Conservation (phyloP, 257 asterid genomes). For the Plantago elongata region DNA sequence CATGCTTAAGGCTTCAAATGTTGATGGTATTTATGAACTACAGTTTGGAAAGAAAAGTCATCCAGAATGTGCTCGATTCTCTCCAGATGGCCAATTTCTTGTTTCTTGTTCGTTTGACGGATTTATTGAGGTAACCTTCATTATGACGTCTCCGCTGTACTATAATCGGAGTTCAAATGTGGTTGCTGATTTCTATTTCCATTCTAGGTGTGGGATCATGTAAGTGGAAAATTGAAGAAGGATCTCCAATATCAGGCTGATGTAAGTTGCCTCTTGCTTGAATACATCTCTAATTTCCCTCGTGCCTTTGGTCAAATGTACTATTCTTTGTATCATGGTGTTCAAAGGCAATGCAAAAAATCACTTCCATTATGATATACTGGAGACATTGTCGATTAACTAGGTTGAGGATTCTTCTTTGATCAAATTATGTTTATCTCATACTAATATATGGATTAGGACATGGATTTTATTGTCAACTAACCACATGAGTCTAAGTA, state of each 20-base stretch:
- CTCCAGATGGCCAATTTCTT: conserved; percentile 99
- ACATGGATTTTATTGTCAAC: not conserved
- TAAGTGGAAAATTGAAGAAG: conserved; percentile 92
- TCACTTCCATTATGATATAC: no score
- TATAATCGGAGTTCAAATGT: conserved; percentile 12
- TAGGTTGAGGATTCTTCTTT: no score
- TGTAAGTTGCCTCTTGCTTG: conserved; percentile 41
- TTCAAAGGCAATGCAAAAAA: no score
- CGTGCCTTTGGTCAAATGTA: not conserved
- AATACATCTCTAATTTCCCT: no score
- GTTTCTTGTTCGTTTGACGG: conserved; percentile 97
- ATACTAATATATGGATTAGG: no score
- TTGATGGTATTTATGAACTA: conserved; percentile 25
- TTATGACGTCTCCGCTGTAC: conserved; percentile 17
- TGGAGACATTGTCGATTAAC: no score
- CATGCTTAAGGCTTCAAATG: conserved; percentile 7
- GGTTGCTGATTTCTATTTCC: conserved; percentile 26
- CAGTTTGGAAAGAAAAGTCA: conserved; percentile 96
- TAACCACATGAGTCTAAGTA: not conserved
- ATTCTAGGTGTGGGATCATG: conserved; percentile 89
- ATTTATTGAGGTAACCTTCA: conserved; percentile 64
- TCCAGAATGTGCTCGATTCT: conserved; percentile 84
- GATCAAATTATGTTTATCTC: no score
- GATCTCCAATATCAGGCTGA: conserved; percentile 99
- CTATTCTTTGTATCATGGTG: not conserved